These are phyloP conservation scores for Teratosphaeria zuluensis DNA, from an alignment of 2,329 filamentous ascomycete species.

Conservation along the genomic window DNA sequence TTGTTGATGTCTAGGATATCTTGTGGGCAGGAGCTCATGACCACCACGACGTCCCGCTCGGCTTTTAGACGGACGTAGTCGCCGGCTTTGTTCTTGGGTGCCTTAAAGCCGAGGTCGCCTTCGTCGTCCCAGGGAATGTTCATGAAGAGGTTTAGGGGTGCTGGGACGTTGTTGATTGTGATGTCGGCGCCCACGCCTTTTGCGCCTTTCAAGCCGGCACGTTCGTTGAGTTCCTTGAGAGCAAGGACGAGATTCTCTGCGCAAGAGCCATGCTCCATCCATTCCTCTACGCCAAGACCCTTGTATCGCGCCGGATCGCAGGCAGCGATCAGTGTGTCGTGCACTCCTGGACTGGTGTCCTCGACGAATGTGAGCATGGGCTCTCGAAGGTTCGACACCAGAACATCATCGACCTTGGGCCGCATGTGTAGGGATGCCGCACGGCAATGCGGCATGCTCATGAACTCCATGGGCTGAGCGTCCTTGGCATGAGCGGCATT, in stretches of 20 bases:
- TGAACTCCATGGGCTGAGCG: conserved; percentile 36
- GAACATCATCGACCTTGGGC: conserved; percentile 32
- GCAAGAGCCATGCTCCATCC: conserved; percentile 38
- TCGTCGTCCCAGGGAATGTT: conserved; percentile 36
- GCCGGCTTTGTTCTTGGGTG: conserved; percentile 30
- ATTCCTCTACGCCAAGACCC: conserved; percentile 33
- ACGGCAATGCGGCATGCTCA: conserved; percentile 37
- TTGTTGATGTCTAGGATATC: conserved; percentile 35
- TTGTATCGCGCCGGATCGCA: conserved; percentile 38
- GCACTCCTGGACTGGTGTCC: conserved; percentile 34
- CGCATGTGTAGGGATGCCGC: conserved; percentile 32
- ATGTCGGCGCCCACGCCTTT: conserved; percentile 39
- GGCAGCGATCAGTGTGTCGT: conserved; percentile 40
- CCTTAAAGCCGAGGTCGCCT: conserved; percentile 33
- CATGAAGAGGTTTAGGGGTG: conserved; percentile 41
- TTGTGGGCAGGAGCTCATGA: conserved; percentile 40
- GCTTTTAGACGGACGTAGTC: conserved; percentile 37
- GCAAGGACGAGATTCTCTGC: conserved; percentile 42
- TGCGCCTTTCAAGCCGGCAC: conserved; percentile 36
- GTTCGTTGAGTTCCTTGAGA: conserved; percentile 38
- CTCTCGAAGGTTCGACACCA: conserved; percentile 37
- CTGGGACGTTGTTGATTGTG: conserved; percentile 38
- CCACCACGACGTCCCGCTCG: conserved; percentile 36
- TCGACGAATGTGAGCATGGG: conserved; percentile 39
- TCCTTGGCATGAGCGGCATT: conserved; percentile 25